These are phyloP conservation scores for Marchantia polymorpha DNA, from an alignment of 225 moss, liverwort and hornwort species.

Conservation along the genomic window DNA sequence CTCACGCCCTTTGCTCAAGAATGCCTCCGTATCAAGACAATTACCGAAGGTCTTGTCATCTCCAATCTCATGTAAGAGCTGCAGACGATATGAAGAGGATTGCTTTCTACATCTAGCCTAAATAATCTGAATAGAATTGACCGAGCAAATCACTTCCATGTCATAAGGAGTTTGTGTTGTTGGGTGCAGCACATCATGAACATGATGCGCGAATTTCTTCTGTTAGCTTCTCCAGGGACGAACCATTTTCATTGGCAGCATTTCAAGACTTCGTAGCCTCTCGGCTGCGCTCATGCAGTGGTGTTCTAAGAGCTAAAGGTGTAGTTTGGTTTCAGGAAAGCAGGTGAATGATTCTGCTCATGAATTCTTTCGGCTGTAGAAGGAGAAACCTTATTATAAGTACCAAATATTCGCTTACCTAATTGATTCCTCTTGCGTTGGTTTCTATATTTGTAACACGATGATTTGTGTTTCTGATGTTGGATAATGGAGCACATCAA, in stretches of 20 bases:
- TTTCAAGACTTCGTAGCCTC: slow-evolving; percentile 41
- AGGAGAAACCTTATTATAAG: neutral
- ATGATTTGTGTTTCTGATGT: neutral
- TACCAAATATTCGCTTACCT: neutral
- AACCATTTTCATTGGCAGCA: slow-evolving; percentile 30
- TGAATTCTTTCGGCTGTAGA: neutral
- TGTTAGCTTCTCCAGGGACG: slow-evolving; percentile 23
- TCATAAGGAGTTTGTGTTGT: neutral
- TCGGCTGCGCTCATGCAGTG: slow-evolving; percentile 25
- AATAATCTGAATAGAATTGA: neutral
- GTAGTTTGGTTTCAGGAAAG: slow-evolving; percentile 41
- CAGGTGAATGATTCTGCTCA: slow-evolving; percentile 19
- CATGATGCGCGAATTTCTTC: slow-evolving; percentile 33
- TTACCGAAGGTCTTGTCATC: slow-evolving; percentile 14
- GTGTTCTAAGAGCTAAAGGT: slow-evolving; percentile 39
- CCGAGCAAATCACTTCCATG: neutral
- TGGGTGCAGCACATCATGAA: slow-evolving; percentile 26
- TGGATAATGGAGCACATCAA: neutral
- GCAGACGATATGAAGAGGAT: neutral
- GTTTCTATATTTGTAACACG: neutral
- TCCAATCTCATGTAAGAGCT: slow-evolving; percentile 2
- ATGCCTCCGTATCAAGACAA: neutral
- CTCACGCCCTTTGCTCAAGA: neutral
- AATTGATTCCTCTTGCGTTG: neutral
- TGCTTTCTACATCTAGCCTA: neutral